A percentile compares a stretch with the other conserved stretches of the same genome.
Conservation (phyloP, 2,329 filamentous ascomycete species). For the Diaporthe amygdali region DNA sequence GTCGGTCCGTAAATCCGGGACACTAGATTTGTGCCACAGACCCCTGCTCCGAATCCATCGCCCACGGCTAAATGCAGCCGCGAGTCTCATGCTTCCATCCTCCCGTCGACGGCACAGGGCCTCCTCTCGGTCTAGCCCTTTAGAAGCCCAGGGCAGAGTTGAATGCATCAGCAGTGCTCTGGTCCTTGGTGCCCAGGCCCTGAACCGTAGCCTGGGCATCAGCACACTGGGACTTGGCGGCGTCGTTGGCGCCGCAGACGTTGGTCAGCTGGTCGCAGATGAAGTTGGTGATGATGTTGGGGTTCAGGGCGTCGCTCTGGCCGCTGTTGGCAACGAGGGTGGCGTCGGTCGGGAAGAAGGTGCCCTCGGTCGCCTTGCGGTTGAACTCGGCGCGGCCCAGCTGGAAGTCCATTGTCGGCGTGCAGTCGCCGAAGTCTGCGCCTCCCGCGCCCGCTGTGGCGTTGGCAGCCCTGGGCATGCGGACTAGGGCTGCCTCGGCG, state of each 20-base stretch:
- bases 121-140: background rate
- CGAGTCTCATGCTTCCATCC: no score
- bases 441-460: background rate
- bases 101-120: background rate
- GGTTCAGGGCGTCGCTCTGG: conserved; percentile 63
- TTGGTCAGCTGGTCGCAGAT: conserved; percentile 67
- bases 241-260: conserved; percentile 62
- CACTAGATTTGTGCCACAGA: background rate
- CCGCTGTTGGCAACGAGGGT: conserved; percentile 20
- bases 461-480: conserved; percentile 1
- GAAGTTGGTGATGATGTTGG: conserved; percentile 68
- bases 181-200: conserved; percentile 54
- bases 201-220: conserved; percentile 55
- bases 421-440: conserved; percentile 21
- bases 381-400: conserved; percentile 16
- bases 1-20: background rate
- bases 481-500: conserved; percentile 12
- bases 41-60: background rate
- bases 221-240: conserved; percentile 53
- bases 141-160: conserved; percentile 47
- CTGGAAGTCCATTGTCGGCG: conserved; percentile 23
- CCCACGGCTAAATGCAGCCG: background rate
- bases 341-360: conserved; percentile 23
- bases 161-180: conserved; percentile 53
- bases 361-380: conserved; percentile 15